A percentile compares a stretch with the other conserved stretches of the same genome.
These are phyloP conservation scores for Pichia inconspicua DNA, from an alignment of 1,139 yeast species.

Conservation along the genomic window DNA sequence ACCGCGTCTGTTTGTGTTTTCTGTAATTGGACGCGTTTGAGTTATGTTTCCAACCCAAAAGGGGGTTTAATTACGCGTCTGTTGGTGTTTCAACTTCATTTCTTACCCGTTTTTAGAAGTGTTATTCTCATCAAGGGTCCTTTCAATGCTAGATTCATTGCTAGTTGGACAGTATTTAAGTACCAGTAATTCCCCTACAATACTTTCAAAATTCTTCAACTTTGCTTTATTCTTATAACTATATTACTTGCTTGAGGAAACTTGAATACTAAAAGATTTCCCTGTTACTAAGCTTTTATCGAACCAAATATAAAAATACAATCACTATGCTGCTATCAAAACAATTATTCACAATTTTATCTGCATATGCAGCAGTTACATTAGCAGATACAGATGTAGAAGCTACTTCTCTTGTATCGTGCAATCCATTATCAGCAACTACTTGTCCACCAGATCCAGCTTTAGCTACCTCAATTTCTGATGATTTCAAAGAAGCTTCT, in stretches of 20 bases:
- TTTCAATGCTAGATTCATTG: not conserved
- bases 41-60: not conserved
- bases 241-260: too few species aligned
- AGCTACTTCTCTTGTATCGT: slow-evolving; percentile 24
- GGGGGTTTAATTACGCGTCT: not conserved
- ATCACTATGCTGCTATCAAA: not conserved
- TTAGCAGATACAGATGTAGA: not conserved
- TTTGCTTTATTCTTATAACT: not conserved
- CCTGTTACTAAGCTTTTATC: too few species aligned
- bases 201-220: too few species aligned
- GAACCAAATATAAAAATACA: too few species aligned
- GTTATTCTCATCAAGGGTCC: not conserved
- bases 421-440: slow-evolving; percentile 35
- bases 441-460: slow-evolving; percentile 46
- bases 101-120: not conserved
- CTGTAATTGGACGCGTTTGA: not conserved
- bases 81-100: not conserved
- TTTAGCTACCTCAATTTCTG: slow-evolving; percentile 45
- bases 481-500: slow-evolving; percentile 40
- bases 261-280: too few species aligned
- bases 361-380: not conserved
- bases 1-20: not conserved
- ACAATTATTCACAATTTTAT: not conserved
- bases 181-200: not conserved
- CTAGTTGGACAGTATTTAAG: not conserved